phyloP scores from a whole-genome alignment of 305 asterid species.

The Nicotiana rustica region DNA sequence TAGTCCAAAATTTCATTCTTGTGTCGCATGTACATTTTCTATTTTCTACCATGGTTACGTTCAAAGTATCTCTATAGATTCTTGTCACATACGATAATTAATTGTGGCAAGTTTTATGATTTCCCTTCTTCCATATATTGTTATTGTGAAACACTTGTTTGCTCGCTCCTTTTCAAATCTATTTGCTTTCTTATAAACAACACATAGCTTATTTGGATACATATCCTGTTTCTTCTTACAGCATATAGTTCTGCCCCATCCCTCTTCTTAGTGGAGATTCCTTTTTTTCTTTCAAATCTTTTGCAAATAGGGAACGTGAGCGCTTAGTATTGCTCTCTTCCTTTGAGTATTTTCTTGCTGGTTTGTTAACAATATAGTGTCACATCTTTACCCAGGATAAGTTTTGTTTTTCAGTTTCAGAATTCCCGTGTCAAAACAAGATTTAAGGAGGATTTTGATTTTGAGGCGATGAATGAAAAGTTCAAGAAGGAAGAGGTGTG shows the following conservation, averaged over 20 bases:
- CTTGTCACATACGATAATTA: not conserved
- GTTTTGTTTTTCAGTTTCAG: not conserved
- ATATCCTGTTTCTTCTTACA: not conserved
- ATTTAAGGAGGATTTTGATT: slow-evolving; percentile 35
- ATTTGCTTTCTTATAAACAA: slow-evolving; percentile 1
- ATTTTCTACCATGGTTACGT: not conserved
- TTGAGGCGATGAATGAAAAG: slow-evolving; percentile 37
- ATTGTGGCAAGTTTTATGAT: not conserved
- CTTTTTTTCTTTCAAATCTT: not conserved
- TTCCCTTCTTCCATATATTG: not conserved
- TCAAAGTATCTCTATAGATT: not conserved
- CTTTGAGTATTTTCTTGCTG: not conserved
- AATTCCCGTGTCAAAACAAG: slow-evolving; percentile 47
- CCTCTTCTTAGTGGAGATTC: not conserved
- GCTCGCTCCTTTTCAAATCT: not conserved
- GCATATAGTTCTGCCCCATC: not conserved
- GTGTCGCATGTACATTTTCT: not conserved
- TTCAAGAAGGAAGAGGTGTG: slow-evolving; percentile 36
- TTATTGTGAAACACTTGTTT: not conserved
- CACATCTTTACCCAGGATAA: not conserved
- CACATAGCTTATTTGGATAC: not conserved
- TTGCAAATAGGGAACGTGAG: not conserved
- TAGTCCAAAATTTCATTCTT: not conserved
- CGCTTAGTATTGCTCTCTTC: not conserved
- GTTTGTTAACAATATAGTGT: not conserved